Conservation (phyloP, 2,329 filamentous ascomycete species). For the Calycina marina region DNA sequence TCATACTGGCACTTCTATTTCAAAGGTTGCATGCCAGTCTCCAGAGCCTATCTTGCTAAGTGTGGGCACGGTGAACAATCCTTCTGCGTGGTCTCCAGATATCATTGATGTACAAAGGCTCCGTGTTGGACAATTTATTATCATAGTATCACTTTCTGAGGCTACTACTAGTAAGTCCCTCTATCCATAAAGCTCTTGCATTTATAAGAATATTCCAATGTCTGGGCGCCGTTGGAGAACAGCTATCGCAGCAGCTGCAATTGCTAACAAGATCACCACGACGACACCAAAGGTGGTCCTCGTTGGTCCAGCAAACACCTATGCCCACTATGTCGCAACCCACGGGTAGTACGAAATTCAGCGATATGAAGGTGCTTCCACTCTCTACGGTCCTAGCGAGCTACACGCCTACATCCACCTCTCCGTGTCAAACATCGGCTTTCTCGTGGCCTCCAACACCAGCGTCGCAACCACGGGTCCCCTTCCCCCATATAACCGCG, state of each 20-base stretch:
- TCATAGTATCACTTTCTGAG: slow-evolving; percentile 74
- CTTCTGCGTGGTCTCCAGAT: slow-evolving; percentile 81
- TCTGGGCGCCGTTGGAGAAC: slow-evolving; percentile 72
- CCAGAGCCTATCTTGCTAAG: slow-evolving; percentile 79
- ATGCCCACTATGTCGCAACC: slow-evolving; percentile 63
- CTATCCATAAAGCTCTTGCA: too few relatives aligned
- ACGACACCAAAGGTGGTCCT: slow-evolving; percentile 59
- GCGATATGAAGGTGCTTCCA: slow-evolving; percentile 85
- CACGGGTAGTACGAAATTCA: slow-evolving; percentile 71
- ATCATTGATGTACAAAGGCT: slow-evolving; percentile 79
- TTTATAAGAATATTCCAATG: too few relatives aligned
- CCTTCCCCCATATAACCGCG: slow-evolving; percentile 60
- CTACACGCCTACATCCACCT: slow-evolving; percentile 78
- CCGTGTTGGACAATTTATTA: slow-evolving; percentile 69
- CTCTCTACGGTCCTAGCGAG: slow-evolving; percentile 69
- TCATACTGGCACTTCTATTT: neutral
- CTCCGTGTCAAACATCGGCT: slow-evolving; percentile 53
- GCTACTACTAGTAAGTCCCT: too few relatives aligned
- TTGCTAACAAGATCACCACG: slow-evolving; percentile 8
- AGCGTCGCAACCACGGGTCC: slow-evolving; percentile 34
- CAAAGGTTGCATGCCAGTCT: slow-evolving; percentile 38
- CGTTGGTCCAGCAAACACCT: slow-evolving; percentile 78
- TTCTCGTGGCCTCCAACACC: slow-evolving; percentile 39
- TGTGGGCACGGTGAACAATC: slow-evolving; percentile 58
- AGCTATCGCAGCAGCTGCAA: slow-evolving; percentile 34